Percentiles rank a stretch among this genome's conserved stretches.
These are phyloP conservation scores for Hansenula anomala DNA, from an alignment of 1,139 yeast genomes.

Conservation along the genomic window DNA sequence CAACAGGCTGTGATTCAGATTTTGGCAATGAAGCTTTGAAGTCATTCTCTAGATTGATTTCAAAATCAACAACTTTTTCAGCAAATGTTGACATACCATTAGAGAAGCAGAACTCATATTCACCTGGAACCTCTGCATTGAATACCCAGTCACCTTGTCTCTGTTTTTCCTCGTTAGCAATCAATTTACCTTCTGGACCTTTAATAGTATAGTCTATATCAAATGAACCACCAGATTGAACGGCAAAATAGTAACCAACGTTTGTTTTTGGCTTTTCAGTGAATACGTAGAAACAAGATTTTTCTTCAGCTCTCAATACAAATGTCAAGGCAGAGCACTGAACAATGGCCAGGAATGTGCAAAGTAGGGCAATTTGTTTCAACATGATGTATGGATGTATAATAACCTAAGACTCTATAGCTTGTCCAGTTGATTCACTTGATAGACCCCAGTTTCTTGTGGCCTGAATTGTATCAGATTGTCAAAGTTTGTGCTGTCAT, in stretches of 20 bases:
- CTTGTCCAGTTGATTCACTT: too few relatives aligned
- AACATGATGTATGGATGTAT: background rate
- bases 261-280: slow-evolving; percentile 60
- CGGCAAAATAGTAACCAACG: slow-evolving; percentile 84
- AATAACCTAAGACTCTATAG: too few relatives aligned
- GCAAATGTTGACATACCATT: slow-evolving; percentile 85
- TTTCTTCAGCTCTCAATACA: slow-evolving; percentile 71
- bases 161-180: slow-evolving; percentile 51
- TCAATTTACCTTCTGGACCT: slow-evolving; percentile 54
- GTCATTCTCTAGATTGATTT: slow-evolving; percentile 59
- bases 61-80: slow-evolving; percentile 87
- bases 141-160: slow-evolving; percentile 86
- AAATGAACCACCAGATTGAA: slow-evolving; percentile 76
- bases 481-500: too few relatives aligned
- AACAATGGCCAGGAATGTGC: slow-evolving; percentile 3
- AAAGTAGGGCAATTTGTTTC: background rate
- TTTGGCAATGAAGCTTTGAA: slow-evolving; percentile 66
- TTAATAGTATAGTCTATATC: slow-evolving; percentile 76
- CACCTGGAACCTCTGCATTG: slow-evolving; percentile 67
- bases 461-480: too few relatives aligned
- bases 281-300: slow-evolving; percentile 72
- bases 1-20: slow-evolving; percentile 30
- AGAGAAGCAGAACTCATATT: slow-evolving; percentile 88
- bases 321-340: slow-evolving; percentile 60
- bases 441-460: too few relatives aligned